Evolutionary conservation across 78 protist species (phyloP).

Genomic region (Dictyostelium intermedium): DNA sequence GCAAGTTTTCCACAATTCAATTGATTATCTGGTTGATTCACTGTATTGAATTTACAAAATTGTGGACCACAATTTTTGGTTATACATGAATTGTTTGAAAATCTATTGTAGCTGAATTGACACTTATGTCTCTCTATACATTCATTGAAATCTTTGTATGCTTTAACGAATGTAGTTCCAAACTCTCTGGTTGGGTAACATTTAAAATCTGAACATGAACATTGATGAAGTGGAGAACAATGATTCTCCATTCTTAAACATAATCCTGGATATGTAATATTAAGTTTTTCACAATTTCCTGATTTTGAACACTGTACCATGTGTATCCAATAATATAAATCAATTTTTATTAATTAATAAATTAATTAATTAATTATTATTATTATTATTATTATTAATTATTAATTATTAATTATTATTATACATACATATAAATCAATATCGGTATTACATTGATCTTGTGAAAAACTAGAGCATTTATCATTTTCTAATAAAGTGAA

Average conservation of each 20-base stretch:
- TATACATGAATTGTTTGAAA: background rate
- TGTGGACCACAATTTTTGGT: background rate
- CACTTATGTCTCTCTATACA: background rate
- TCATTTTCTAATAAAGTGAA: background rate
- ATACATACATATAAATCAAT: background rate
- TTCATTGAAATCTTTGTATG: background rate
- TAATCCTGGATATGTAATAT: background rate
- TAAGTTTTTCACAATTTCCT: background rate
- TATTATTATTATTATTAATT: no score
- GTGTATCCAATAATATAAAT: no score
- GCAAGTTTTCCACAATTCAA: background rate
- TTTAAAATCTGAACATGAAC: constrained; percentile 5
- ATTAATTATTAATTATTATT: background rate
- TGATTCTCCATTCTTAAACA: constrained; percentile 10
- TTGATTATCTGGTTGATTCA: background rate
- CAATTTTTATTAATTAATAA: no score
- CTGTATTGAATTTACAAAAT: background rate
- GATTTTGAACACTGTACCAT: background rate
- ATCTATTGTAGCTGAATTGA: background rate
- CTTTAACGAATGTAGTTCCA: background rate
- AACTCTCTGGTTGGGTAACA: constrained; percentile 1
- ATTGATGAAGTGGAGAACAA: background rate
- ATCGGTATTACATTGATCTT: background rate
- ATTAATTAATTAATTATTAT: no score
- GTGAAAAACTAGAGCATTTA: background rate